A percentile compares a stretch with the other conserved stretches of the same genome.
These are phyloP conservation scores for Aspergillus puulaauensis DNA, from an alignment of 2,329 filamentous ascomycete genomes.

Conservation along the genomic window DNA sequence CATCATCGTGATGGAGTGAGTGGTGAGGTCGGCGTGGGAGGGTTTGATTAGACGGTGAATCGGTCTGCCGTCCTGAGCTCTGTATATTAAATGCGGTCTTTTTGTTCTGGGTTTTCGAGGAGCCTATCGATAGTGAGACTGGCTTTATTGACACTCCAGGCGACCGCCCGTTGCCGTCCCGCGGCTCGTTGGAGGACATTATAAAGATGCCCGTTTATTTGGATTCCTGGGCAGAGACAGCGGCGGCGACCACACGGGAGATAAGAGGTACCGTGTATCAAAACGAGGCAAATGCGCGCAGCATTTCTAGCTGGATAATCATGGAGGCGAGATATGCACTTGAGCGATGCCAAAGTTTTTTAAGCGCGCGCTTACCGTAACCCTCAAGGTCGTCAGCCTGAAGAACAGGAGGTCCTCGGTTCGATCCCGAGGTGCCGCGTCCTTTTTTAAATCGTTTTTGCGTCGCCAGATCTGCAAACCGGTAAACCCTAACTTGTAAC, in stretches of 20 bases:
- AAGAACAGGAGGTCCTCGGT: background rate
- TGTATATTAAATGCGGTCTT: conserved; percentile 36
- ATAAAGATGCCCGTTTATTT: background rate
- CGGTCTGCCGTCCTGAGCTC: conserved; percentile 21
- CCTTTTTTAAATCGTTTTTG: background rate
- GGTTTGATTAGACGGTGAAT: conserved; percentile 15
- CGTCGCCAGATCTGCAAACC: too few species aligned
- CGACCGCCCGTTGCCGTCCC: conserved; percentile 10
- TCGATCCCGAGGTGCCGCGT: background rate
- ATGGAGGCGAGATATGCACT: background rate
- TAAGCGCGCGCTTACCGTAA: conserved; percentile 20
- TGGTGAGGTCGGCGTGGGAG: conserved; percentile 30
- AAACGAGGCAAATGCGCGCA: background rate
- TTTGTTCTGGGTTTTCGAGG: conserved; percentile 27
- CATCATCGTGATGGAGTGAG: conserved; percentile 37
- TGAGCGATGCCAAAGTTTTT: conserved; percentile 11
- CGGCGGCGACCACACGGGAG: too few species aligned
- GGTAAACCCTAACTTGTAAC: too few species aligned
- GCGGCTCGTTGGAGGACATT: conserved; percentile 19
- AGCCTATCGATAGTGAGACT: conserved; percentile 41
- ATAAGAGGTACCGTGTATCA: background rate
- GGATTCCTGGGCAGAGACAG: background rate
- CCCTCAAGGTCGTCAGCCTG: background rate
- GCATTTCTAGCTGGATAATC: background rate
- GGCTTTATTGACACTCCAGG: conserved; percentile 27